These are phyloP conservation scores for Penicillium canescens DNA, from an alignment of 495 filamentous ascomycete genomes.

Conservation along the genomic window DNA sequence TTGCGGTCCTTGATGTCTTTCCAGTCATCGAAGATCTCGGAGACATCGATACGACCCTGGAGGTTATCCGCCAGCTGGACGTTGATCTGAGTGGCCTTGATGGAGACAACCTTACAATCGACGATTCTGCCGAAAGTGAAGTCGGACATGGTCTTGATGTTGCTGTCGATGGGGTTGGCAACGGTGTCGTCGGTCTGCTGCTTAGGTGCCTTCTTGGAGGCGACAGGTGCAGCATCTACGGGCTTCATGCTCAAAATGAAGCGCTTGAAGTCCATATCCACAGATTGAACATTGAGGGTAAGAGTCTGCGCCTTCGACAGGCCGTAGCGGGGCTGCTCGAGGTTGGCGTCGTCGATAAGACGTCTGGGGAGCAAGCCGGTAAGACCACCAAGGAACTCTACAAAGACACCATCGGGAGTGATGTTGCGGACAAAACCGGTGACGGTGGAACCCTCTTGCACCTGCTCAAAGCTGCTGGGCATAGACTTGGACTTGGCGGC, in stretches of 20 bases:
- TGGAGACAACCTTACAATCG: slow-evolving; percentile 73
- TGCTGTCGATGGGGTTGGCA: slow-evolving; percentile 69
- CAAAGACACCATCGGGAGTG: slow-evolving; percentile 72
- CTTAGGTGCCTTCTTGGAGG: slow-evolving; percentile 30
- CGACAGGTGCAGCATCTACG: slow-evolving; percentile 31
- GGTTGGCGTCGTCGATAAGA: slow-evolving; percentile 66
- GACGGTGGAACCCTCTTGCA: slow-evolving; percentile 65
- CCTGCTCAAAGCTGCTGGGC: slow-evolving; percentile 64
- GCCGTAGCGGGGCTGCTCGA: slow-evolving; percentile 71
- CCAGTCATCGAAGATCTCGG: slow-evolving; percentile 84
- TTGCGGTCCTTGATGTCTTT: slow-evolving; percentile 83
- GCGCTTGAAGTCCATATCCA: slow-evolving; percentile 58
- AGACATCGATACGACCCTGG: slow-evolving; percentile 86
- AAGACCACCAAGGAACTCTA: slow-evolving; percentile 77
- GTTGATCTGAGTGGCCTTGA: slow-evolving; percentile 90
- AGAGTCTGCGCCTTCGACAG: slow-evolving; percentile 71
- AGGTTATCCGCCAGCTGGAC: slow-evolving; percentile 87
- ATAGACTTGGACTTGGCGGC: slow-evolving; percentile 66
- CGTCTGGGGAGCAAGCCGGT: slow-evolving; percentile 77
- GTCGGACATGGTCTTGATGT: slow-evolving; percentile 64
- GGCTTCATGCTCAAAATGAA: slow-evolving; percentile 65
- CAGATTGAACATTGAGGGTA: slow-evolving; percentile 63
- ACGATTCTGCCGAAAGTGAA: slow-evolving; percentile 72
- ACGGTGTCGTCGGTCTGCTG: slow-evolving; percentile 43
- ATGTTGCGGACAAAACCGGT: slow-evolving; percentile 86